Base-by-base conservation (phyloP, 495 filamentous ascomycete species). In the Podospora pseudocomata region DNA sequence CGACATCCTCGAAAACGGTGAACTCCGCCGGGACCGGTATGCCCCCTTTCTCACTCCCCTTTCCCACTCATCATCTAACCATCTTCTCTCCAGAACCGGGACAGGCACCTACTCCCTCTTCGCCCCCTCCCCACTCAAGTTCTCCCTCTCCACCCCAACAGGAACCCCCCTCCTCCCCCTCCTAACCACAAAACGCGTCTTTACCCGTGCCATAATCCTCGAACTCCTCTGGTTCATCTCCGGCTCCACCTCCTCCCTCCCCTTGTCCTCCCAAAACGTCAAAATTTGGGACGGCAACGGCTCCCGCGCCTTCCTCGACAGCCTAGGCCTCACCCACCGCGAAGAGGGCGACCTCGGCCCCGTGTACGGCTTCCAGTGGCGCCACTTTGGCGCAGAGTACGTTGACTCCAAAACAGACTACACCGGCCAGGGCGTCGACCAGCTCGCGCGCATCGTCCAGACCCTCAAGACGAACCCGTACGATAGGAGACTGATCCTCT, bases 271-370 rank as follows among this genome's bases (percentile, higher is more conserved):
- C 11, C 86, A 89, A 13, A 92, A 92, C 15, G 87, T 98, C 73
- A 96, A 96, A 78, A 98, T 99, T 81, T 99, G 95, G 95, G 95
- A 99, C 79, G 92, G 92, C 75, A 98, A 99, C 76, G 95, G 94
- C 67, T 91, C 88, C 64, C 94, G 95, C 74, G 89, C 86, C 69
- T 96, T 87, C 79, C 90, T 99, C 56, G 94, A 99, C 80, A 87
- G 81, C 65, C 83, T 94, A 16, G 94, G 94, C 5, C 85, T 98
- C 13, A 79, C 84, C 0, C 85, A 95, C 73, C 91, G 94, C 67
- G 91, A 84, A 34, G 90, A 86, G 23, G 95, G 96, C 67, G 95
- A 99, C 75, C 85, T 99, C 0, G 95, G 95, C 2, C 96, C 96
- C 65, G 93, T 99, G 0, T 99, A 99, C 76, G 95, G 95, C 4